Base-by-base conservation (phyloP, 2,329 filamentous ascomycete genomes). In the Aspergillus hiratsukae region DNA sequence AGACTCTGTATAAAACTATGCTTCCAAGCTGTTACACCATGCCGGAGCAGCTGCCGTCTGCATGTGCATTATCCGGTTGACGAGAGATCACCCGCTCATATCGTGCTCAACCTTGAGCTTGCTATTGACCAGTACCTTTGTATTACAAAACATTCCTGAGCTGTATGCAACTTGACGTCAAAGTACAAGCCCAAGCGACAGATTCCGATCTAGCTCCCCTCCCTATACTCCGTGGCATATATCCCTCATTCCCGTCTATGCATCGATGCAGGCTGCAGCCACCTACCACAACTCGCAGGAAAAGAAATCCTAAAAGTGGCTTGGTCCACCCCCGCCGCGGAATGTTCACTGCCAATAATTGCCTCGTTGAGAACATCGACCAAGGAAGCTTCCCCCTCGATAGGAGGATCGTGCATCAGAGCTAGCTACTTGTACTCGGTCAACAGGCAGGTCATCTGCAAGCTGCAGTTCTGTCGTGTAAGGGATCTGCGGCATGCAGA, bases 361-460 rank as follows among this genome's bases (percentile, higher is more conserved):
- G 43, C 29, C 25, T 40, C 45, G 45, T 57, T 51, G 11, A 46
- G 21, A 7, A 3, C 51, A 56, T 56, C 29, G 49, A 14, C 35
- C 52, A 51, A 51, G 40, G 48, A 49, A 49, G 37, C 17, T 29
- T 35, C 52, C 53, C 48, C 46, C 51, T 56, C 51, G 49, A 43
- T 58, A 50, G 51, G 55, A 57, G 57, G 50, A 49, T 51, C 37
- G 43, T 57, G 54, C 52, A 52, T 54, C 35, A 48, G 55, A 58
- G 51, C 55, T 52, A 37, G 6, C 14, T 56, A 56, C 52, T 55
- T 57, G 56, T 27, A 52, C 50, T 43, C 49, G 27, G 48, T 58
- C 53, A 59, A 52, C 54, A 50, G 57, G 49, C 48, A 52, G 55
- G 61, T 62, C 61, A 64, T 48, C 55, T 59, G 58, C 53, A 57